These are phyloP conservation scores for Juglanconis juglandina DNA, from an alignment of 2,329 filamentous ascomycete genomes.

Conservation along the genomic window DNA sequence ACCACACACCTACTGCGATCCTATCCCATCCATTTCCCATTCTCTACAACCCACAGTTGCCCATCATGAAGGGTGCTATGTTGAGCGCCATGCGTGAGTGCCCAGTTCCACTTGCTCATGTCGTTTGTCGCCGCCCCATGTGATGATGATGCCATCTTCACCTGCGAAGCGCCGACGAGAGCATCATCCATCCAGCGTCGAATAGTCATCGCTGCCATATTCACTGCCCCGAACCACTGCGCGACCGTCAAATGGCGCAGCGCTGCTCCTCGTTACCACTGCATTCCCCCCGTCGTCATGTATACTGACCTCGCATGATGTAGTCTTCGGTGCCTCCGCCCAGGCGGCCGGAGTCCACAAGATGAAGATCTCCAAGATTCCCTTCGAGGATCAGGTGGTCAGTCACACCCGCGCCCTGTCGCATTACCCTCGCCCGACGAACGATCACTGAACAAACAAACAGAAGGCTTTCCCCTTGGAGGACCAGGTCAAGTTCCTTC, in stretches of 20 bases:
- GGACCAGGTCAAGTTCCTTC: constrained; percentile 74
- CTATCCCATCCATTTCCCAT: not conserved
- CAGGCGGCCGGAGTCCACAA: constrained; percentile 80
- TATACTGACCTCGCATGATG: constrained; percentile 10
- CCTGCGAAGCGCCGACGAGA: not conserved
- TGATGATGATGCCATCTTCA: not conserved
- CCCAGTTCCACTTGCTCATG: not conserved
- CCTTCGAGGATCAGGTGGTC: constrained; percentile 88
- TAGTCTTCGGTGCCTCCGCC: constrained; percentile 56
- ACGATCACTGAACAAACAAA: constrained; percentile 12
- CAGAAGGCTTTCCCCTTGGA: constrained; percentile 77
- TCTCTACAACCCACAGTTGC: constrained; percentile 25
- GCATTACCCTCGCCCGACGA: not conserved
- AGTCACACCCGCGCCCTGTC: constrained; percentile 32
- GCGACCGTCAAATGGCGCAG: not conserved
- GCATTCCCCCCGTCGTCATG: constrained; percentile 63
- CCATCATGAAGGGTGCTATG: constrained; percentile 80
- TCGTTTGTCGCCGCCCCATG: constrained; percentile 6
- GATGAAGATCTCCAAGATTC: constrained; percentile 96
- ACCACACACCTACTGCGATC: not conserved
- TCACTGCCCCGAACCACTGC: not conserved
- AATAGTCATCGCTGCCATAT: not conserved
- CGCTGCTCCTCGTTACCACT: not conserved
- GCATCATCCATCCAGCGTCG: not conserved
- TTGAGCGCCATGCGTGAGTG: constrained; percentile 50